Evolutionary conservation across 345 rosid genomes (phyloP), one percentile per base, ranked within the genome.

Genomic region (Microcos paniculata): DNA sequence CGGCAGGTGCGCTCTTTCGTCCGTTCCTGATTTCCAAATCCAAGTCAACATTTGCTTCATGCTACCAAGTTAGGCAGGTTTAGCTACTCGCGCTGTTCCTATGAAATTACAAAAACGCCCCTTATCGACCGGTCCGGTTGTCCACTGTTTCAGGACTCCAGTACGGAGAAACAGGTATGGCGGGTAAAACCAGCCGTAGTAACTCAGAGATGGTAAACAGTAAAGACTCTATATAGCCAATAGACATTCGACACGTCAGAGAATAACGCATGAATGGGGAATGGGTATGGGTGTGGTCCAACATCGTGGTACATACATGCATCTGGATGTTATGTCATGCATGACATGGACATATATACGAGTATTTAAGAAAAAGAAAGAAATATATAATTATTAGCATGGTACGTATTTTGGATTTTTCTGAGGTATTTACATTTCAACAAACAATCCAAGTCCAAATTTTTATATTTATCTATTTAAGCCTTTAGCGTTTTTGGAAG

Each of bases 161-260:
- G 57, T 68, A 18, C 58, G 57, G 57, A 68, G 58, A 6, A 26
- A 19, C 72, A 69, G 43, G 26, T 48, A 69, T 18, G 19, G 42
- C 21, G 57, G 57, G 57, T 28, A 28, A 68, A 46, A 67, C 53
- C 55, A 69, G 58, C 43, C 26, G 30, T 28, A 52, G 72, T 69
- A 68, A 26, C 33, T 67, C 56, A 28, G 38, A 45, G 4, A 9
- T 48, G 40, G 26, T 14, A 68, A 26, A 49, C 15, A 49, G 72
- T 26, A 8, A 8, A 28, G n/a, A 28, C 5, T 7, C 10, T 26
- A 21, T 0, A 18, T 3, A 28, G 1, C 58, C 43, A 69, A 69
- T 30, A 19, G 10, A 0, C 1, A 19, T 8, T 0, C 9, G 58
- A 30, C 43, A 69, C 28, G 42, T 58, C 18, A 28, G 9, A 4